Evolutionary conservation across 2,329 filamentous ascomycete genomes (phyloP).

Genomic region (Calycina herbarum): DNA sequence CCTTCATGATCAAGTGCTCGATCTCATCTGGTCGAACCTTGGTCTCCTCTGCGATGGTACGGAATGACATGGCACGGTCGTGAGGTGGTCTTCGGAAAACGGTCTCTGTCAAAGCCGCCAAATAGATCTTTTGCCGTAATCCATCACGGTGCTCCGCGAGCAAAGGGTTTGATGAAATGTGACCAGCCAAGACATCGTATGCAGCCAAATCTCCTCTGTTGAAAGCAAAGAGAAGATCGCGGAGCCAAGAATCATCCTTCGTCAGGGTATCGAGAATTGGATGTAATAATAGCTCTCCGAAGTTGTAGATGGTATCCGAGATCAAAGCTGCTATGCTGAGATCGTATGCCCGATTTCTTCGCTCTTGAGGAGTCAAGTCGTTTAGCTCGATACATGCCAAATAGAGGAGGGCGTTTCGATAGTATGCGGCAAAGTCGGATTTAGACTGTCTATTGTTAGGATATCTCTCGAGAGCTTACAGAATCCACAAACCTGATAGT

Average conservation of each 20-base stretch:
- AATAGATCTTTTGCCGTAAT: constrained; percentile 95
- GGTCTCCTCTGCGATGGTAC: constrained; percentile 84
- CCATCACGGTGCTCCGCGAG: constrained; percentile 79
- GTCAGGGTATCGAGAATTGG: constrained; percentile 88
- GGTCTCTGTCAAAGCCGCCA: constrained; percentile 92
- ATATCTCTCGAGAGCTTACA: not conserved
- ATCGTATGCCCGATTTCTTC: constrained; percentile 83
- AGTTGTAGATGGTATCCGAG: constrained; percentile 97
- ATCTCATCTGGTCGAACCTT: constrained; percentile 91
- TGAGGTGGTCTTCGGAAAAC: constrained; percentile 96
- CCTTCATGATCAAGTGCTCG: constrained; percentile 98
- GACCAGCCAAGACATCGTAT: constrained; percentile 79
- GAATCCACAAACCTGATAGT: constrained; percentile 68
- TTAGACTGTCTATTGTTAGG: constrained; percentile 55
- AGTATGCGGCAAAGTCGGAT: constrained; percentile 92
- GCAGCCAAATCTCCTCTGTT: constrained; percentile 90
- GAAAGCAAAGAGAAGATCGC: constrained; percentile 95
- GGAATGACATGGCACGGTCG: constrained; percentile 91
- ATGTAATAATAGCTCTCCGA: constrained; percentile 96
- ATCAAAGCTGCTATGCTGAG: constrained; percentile 89
- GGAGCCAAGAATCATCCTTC: constrained; percentile 80
- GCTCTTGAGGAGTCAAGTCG: constrained; percentile 71
- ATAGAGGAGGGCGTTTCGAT: constrained; percentile 96
- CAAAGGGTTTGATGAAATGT: constrained; percentile 77
- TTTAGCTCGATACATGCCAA: constrained; percentile 90